These are phyloP conservation scores for Sphenostylis stenocarpa DNA, from an alignment of 306 rosid genomes.

Conservation along the genomic window DNA sequence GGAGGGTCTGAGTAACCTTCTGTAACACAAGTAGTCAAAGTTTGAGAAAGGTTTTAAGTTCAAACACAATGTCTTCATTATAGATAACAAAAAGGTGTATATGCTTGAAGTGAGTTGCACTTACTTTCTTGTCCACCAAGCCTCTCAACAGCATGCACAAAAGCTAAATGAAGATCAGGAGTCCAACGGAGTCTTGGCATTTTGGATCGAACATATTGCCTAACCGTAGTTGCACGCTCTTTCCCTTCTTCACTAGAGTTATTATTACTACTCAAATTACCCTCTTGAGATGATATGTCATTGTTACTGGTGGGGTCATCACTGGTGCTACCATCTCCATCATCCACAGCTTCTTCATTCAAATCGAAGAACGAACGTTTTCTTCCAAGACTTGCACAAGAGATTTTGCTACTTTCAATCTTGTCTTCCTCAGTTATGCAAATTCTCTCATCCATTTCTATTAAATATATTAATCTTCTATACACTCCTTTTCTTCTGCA, in stretches of 20 bases:
- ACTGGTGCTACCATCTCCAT: constrained; percentile 20
- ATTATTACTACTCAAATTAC: constrained; percentile 33
- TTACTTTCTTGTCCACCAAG: constrained; percentile 92
- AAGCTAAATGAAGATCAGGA: constrained; percentile 83
- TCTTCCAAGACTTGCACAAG: constrained; percentile 36
- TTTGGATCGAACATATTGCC: constrained; percentile 80
- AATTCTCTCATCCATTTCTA: constrained; percentile 45
- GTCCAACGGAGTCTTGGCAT: constrained; percentile 97
- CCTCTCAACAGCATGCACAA: constrained; percentile 79
- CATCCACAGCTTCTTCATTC: constrained; percentile 53
- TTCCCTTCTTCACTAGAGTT: constrained; percentile 44
- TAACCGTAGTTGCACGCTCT: constrained; percentile 44
- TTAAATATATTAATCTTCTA: not conserved
- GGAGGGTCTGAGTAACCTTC: too few species aligned
- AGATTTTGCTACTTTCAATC: constrained; percentile 25
- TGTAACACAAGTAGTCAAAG: not conserved
- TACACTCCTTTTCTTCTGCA: constrained; percentile 22
- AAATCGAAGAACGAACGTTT: constrained; percentile 54
- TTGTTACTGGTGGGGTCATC: not conserved
- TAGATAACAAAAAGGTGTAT: not conserved
- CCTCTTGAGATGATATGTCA: constrained; percentile 38
- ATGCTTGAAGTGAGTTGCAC: constrained; percentile 20
- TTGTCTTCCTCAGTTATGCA: constrained; percentile 34
- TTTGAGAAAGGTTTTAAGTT: not conserved
- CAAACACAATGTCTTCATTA: not conserved